These are phyloP conservation scores for Lactarius evosmus DNA, from an alignment of 768 basidiomycete genomes.

Conservation along the genomic window DNA sequence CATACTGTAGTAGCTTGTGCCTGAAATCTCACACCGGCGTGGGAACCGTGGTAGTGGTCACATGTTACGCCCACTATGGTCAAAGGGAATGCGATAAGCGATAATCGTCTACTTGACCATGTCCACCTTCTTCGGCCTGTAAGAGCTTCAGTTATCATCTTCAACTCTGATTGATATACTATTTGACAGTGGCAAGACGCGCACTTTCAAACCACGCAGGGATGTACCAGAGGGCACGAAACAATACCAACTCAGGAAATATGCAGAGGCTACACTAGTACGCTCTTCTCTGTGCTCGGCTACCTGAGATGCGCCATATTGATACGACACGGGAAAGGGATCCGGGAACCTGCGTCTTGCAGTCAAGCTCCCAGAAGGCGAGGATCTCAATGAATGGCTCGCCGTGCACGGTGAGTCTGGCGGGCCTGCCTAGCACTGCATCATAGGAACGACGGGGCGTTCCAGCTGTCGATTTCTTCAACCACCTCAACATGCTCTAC, in stretches of 20 bases:
- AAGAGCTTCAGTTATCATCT: slow-evolving; percentile 36
- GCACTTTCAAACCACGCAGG: slow-evolving; percentile 95
- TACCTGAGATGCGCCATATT: neutral
- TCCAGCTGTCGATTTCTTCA: slow-evolving; percentile 98
- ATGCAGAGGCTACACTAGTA: slow-evolving; percentile 92
- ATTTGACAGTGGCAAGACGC: slow-evolving; percentile 70
- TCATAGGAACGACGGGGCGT: neutral
- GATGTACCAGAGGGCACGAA: slow-evolving; percentile 95
- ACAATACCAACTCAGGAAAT: slow-evolving; percentile 97
- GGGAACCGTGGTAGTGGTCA: neutral
- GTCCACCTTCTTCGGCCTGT: slow-evolving; percentile 91
- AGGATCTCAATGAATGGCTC: slow-evolving; percentile 98
- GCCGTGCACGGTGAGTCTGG: slow-evolving; percentile 82
- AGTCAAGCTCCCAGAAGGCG: slow-evolving; percentile 93
- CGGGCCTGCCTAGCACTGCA: neutral
- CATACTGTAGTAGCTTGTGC: too few relatives aligned
- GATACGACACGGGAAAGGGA: slow-evolving; percentile 49
- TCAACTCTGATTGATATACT: neutral
- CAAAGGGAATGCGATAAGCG: neutral
- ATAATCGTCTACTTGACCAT: slow-evolving; percentile 37
- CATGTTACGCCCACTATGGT: neutral
- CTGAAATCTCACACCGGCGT: too few relatives aligned
- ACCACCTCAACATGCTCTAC: slow-evolving; percentile 98
- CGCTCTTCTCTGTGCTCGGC: slow-evolving; percentile 25
- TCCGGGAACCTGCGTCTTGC: slow-evolving; percentile 93